A percentile compares a stretch with the other conserved stretches of the same genome.
phyloP scores from a whole-genome alignment of 2,329 filamentous ascomycete species.

The Sclerotinia spermophila region DNA sequence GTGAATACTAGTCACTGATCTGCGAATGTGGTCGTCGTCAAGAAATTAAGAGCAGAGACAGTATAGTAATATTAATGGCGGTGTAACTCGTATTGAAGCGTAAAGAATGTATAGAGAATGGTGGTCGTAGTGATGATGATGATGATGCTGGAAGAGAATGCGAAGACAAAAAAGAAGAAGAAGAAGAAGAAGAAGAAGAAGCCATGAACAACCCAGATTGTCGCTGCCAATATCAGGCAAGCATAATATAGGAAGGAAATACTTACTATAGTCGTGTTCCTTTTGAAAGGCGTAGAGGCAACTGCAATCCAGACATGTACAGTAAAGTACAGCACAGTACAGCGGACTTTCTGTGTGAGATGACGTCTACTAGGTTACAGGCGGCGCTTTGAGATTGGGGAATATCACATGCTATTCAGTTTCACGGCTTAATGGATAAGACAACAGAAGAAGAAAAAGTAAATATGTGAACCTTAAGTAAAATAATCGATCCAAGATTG shows the following conservation, averaged over 20 bases:
- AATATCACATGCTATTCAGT: conserved; percentile 6
- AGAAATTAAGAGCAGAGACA: conserved; percentile 5
- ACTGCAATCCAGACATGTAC: conserved; percentile 16
- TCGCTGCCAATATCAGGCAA: conserved; percentile 16
- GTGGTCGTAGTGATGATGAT: background rate
- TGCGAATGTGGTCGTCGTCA: conserved; percentile 21
- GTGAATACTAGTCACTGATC: conserved; percentile 22
- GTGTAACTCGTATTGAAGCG: conserved; percentile 1
- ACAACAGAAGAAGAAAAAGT: background rate
- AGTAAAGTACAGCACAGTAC: background rate
- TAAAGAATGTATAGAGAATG: conserved; percentile 17
- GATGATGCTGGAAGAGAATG: background rate
- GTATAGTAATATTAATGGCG: conserved; percentile 15
- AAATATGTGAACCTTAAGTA: background rate
- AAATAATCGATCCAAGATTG: background rate
- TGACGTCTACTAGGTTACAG: conserved; percentile 14
- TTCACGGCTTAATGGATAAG: background rate
- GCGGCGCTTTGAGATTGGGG: conserved; percentile 7
- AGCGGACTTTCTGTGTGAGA: conserved; percentile 12
- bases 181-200: background rate
- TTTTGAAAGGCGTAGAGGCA: conserved; percentile 18
- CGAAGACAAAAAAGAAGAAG: background rate
- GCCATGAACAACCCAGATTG: conserved; percentile 16
- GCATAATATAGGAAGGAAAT: conserved; percentile 11
- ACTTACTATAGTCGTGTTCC: conserved; percentile 14